Base-by-base conservation (phyloP, 177 flowering plant species). In the Vitis hybrid region DNA sequence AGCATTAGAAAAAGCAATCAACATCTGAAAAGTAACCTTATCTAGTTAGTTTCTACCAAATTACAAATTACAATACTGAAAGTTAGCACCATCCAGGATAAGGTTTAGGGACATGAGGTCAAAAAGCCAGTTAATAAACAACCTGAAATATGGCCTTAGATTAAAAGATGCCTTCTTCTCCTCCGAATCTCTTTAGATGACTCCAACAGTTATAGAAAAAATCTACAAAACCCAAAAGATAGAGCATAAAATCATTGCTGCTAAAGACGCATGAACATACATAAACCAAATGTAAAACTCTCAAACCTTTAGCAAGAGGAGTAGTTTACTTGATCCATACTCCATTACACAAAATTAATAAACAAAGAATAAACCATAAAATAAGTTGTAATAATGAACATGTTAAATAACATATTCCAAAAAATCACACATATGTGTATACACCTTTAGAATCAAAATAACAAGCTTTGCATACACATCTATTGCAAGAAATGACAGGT, bases 401-500 rank as follows among this genome's bases (percentile, higher is more conserved):
- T 20, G 11, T 50, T 5, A 33, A 33, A 33, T 6, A 33, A 33
- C 45, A 33, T 5, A 33, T 33, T 33, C 45, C 7, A 33, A 33
- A 33, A 33, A 33, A 5, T 0, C 45, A 22, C 26, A 22, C 45
- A 33, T 6, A 33, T 0, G 8, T 29, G 61, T n/a, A 57, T 19
- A 65, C 33, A 94, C 99, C 98, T 89, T 94, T 48, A 94, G 68
- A 63, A 92, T 82, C 31, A 86, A 82, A 64, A 82, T 74, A 2
- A 90, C 88, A n/a, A 94, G 93, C 66, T 94, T 92, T 20, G 93
- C 89, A 86, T 86, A 96, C 19, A 82, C 80, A 77, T 96, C 99
- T 66, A 96, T 85, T 16, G 92, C 89, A 60, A 86, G 76, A 78
- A 94, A 92, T 7, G 94, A 90, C 2, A 91, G 66, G 51, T 71